Evolutionary conservation across 805 yeast species (phyloP), one percentile per base, ranked within the genome.

Genomic region (Ogataea philodendri): DNA sequence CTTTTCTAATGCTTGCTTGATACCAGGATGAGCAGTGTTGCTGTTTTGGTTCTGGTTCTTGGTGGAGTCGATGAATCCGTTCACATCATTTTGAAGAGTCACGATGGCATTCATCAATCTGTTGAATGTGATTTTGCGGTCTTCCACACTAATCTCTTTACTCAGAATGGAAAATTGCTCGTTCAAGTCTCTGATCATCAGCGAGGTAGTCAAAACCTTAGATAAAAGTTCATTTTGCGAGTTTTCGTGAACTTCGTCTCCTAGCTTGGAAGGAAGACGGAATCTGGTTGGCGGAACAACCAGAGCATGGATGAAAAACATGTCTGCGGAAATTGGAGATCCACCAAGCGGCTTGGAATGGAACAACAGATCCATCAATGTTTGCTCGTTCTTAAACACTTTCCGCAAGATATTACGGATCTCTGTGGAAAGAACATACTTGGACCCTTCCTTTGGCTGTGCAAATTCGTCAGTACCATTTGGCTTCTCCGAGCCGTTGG

Each of bases 201-300:
- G 62, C 17, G 90, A 72, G 2, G 97, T 84, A 39, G 81, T 83
- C 53, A 93, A 69, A 34, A 94, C 74, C 52, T 80, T 83, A 15
- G 93, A 73, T 30, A 93, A 68, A 39, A 89, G 70, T 64, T 89
- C 96, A 62, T 93, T 94, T 66, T 88, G 95, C 30, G 93, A 67
- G 60, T 87, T 89, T 65, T 93, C 96, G 61, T 93, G 97, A 42
- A 90, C 76, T 60, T 87, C 97, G 38, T 93, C 99, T 38, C 98
- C 98, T 41, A 93, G 70, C 62, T 89, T 89, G 10, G 95, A 82
- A n/a, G 99, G 98, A 49, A 89, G 72, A 61, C 99, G 77, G 70
- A 93, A 93, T 61, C 97, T 74, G 2, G 97, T 94, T 32, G 98
- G 89, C 22, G 99, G 98, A 24, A 94, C 97, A 25, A 88, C 81